Conservation (phyloP, 441 rosid species). For the Arabidopsis lyrata region DNA sequence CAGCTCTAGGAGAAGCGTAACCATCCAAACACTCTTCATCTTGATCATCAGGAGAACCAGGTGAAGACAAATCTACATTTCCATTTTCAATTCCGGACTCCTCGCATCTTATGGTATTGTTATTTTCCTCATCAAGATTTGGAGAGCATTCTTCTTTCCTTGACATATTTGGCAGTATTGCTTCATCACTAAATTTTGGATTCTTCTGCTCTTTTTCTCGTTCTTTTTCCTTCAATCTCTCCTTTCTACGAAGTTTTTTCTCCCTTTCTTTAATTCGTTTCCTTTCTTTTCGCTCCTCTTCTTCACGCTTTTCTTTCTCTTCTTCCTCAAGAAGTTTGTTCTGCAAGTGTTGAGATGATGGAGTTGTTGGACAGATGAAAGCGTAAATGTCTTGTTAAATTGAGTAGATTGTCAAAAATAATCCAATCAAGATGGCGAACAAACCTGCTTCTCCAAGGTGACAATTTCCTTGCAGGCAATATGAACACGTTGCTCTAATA, state of each 20-base stretch:
- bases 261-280: constrained; percentile 83
- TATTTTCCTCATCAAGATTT: constrained; percentile 57
- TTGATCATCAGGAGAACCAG: constrained; percentile 59
- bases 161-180: constrained; percentile 46
- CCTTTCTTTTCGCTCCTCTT: constrained; percentile 94
- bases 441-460: constrained; percentile 95
- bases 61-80: constrained; percentile 57
- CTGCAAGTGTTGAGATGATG: constrained; percentile 52
- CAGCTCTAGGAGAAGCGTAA: constrained; percentile 40
- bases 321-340: constrained; percentile 97
- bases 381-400: neutral
- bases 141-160: constrained; percentile 61
- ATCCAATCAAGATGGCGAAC: constrained; percentile 15
- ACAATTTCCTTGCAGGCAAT: constrained; percentile 97
- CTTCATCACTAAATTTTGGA: constrained; percentile 45
- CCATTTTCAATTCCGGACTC: constrained; percentile 59
- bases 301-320: constrained; percentile 96
- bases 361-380: constrained; percentile 31
- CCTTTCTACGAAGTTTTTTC: constrained; percentile 88
- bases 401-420: neutral
- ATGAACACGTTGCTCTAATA: constrained; percentile 93
- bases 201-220: constrained; percentile 53
- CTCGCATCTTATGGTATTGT: constrained; percentile 47
- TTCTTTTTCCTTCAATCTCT: constrained; percentile 85
- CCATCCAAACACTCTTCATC: constrained; percentile 51